A percentile compares a stretch with the other conserved stretches of the same genome.
Evolutionary conservation across 208 protist genomes (phyloP).

Genomic region (Crithidia thermophila): DNA sequence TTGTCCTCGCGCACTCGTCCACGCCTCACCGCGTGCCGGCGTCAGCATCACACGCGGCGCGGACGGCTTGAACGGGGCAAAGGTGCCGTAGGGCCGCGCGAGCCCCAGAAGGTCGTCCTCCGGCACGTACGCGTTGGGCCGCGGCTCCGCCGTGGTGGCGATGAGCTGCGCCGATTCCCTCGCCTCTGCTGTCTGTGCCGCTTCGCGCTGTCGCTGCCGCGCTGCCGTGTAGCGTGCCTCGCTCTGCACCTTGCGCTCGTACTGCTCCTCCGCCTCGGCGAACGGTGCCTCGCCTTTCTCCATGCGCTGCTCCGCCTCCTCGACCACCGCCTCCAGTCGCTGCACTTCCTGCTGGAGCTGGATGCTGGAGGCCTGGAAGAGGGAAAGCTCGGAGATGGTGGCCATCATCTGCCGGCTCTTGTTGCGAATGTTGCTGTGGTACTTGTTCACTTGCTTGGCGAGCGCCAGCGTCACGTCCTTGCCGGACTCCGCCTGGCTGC

Average conservation of each 20-base stretch:
- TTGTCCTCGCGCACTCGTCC: background rate
- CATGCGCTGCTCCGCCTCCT: constrained; percentile 81
- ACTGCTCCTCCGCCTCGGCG: constrained; percentile 77
- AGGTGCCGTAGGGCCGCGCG: constrained; percentile 83
- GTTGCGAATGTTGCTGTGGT: constrained; percentile 87
- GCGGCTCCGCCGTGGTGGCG: constrained; percentile 75
- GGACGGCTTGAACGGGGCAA: constrained; percentile 68
- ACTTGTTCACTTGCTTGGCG: constrained; percentile 93
- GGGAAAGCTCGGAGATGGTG: constrained; percentile 96
- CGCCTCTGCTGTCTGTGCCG: constrained; percentile 28
- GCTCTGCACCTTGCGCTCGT: constrained; percentile 64
- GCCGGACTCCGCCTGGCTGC: constrained; percentile 82
- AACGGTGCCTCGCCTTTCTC: constrained; percentile 83
- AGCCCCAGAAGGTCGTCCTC: constrained; percentile 79
- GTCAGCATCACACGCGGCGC: constrained; percentile 4
- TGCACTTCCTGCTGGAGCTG: constrained; percentile 91
- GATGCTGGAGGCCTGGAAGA: constrained; percentile 93
- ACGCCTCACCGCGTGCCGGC: constrained; percentile 2
- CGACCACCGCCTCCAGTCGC: constrained; percentile 71
- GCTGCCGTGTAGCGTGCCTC: constrained; percentile 63
- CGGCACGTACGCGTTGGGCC: constrained; percentile 92
- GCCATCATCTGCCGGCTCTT: constrained; percentile 96
- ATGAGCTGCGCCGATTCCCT: constrained; percentile 14
- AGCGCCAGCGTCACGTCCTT: constrained; percentile 93
- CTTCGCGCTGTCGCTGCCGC: constrained; percentile 54